A percentile compares a stretch with the other conserved stretches of the same genome.
phyloP scores from a whole-genome alignment of 1,284 basidiomycete species.

The Leccinum pallidistipes region DNA sequence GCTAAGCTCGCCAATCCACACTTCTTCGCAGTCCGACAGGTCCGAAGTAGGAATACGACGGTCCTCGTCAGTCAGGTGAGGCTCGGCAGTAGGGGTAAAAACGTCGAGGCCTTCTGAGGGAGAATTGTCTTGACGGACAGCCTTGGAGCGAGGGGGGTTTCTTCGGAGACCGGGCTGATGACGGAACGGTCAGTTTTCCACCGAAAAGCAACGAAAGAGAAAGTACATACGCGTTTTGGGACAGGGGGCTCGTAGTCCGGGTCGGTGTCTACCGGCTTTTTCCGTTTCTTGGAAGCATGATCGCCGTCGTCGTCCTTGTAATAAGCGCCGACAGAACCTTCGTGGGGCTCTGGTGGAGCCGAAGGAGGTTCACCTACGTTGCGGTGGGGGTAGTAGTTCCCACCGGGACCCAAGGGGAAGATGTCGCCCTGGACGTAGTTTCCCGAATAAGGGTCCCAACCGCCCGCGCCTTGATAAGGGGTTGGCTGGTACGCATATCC shows the following conservation, averaged over 20 bases:
- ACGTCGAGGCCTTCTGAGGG: conserved; percentile 36
- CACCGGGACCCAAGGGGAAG: conserved; percentile 39
- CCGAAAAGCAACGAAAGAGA: conserved; percentile 1
- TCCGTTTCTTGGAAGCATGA: conserved; percentile 51
- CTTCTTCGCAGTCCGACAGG: conserved; percentile 72
- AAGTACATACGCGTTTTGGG: conserved; percentile 52
- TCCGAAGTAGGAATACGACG: conserved; percentile 62
- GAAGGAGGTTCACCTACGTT: conserved; percentile 21
- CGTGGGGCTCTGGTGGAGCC: conserved; percentile 33
- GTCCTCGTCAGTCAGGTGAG: conserved; percentile 48
- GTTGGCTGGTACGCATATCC: conserved; percentile 36
- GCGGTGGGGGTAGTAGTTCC: conserved; percentile 38
- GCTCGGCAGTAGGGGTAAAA: conserved; percentile 34
- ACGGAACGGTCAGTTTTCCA: background rate
- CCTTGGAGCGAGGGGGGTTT: conserved; percentile 43
- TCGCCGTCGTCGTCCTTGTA: conserved; percentile 43
- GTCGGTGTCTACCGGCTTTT: conserved; percentile 47
- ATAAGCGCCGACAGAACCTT: conserved; percentile 28
- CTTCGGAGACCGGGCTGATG: conserved; percentile 41
- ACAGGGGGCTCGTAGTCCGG: conserved; percentile 53
- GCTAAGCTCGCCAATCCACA: conserved; percentile 68
- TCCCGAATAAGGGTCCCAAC: conserved; percentile 41
- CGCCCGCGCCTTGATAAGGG: conserved; percentile 39
- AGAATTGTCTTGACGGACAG: conserved; percentile 38
- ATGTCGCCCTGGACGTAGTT: conserved; percentile 42